Percentiles rank a stretch among this genome's conserved stretches.
Conservation (phyloP, 768 basidiomycete genomes). For the Boletus subparvulus region DNA sequence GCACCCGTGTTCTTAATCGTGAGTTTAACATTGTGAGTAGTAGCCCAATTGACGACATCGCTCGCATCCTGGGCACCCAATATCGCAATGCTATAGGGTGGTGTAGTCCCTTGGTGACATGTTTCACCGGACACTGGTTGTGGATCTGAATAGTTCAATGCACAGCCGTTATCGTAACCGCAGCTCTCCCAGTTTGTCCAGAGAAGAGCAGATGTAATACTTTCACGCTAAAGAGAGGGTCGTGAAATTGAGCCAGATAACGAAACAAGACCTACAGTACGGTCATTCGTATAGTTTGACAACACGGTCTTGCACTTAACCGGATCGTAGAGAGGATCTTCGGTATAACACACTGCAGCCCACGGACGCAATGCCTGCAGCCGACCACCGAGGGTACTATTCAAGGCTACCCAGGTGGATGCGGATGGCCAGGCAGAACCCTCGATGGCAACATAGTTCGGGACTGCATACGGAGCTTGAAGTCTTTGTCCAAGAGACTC, state of each 20-base stretch:
- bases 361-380: background rate
- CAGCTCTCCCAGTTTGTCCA: conserved; percentile 24
- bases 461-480: background rate
- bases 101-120: conserved; percentile 10
- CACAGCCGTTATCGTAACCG: conserved; percentile 13
- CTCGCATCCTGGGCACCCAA: conserved; percentile 17
- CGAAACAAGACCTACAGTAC: background rate
- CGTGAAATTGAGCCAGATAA: no score
- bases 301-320: no score
- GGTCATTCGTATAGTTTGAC: no score
- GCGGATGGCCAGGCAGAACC: conserved; percentile 7
- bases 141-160: conserved; percentile 19
- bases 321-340: no score
- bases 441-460: background rate
- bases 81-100: conserved; percentile 7
- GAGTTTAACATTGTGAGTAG: conserved; percentile 10
- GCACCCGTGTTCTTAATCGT: conserved; percentile 8
- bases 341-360: no score
- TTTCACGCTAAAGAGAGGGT: conserved; percentile 10
- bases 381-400: conserved; percentile 8
- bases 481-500: no score
- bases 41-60: conserved; percentile 16
- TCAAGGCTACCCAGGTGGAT: conserved; percentile 12
- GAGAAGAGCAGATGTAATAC: conserved; percentile 13
- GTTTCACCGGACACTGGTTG: conserved; percentile 7